These are phyloP conservation scores for Penicillium turbatum DNA, from an alignment of 495 filamentous ascomycete species.

Conservation along the genomic window DNA sequence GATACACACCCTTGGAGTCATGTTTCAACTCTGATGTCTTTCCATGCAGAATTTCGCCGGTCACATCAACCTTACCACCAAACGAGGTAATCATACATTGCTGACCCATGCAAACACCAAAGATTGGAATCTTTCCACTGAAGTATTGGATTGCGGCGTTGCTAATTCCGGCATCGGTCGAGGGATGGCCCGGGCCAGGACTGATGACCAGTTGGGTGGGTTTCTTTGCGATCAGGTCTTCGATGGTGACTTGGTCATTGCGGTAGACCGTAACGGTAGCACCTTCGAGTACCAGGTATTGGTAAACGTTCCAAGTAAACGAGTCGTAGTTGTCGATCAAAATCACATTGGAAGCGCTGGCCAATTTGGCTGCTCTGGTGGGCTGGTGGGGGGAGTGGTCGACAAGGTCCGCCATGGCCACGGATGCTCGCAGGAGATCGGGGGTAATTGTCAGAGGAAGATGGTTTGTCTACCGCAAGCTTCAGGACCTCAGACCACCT, in stretches of 20 bases:
- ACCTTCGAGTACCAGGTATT: constrained; percentile 92
- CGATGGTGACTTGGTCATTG: constrained; percentile 85
- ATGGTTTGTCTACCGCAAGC: constrained; percentile 12
- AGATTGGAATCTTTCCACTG: constrained; percentile 91
- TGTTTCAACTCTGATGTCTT: constrained; percentile 91
- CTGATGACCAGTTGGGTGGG: constrained; percentile 94
- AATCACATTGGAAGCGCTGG: constrained; percentile 82
- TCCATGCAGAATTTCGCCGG: constrained; percentile 94
- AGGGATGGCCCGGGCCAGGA: constrained; percentile 89
- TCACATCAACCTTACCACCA: constrained; percentile 85
- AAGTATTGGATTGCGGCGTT: constrained; percentile 88
- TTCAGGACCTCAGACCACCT: not conserved
- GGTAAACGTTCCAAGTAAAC: constrained; percentile 98
- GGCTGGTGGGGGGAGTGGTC: constrained; percentile 86
- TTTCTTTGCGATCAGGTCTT: constrained; percentile 73
- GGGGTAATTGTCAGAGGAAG: not conserved
- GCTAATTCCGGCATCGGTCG: constrained; percentile 85
- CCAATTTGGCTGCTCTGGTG: constrained; percentile 59
- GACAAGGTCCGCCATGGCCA: constrained; percentile 51
- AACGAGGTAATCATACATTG: constrained; percentile 94
- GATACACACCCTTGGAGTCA: constrained; percentile 84
- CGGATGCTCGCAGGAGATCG: not conserved
- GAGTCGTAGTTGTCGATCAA: constrained; percentile 99
- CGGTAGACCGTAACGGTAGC: constrained; percentile 82
- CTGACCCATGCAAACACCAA: constrained; percentile 98